Base-by-base conservation (phyloP, 1,284 basidiomycete species). In the Chondrostereum purpureum region DNA sequence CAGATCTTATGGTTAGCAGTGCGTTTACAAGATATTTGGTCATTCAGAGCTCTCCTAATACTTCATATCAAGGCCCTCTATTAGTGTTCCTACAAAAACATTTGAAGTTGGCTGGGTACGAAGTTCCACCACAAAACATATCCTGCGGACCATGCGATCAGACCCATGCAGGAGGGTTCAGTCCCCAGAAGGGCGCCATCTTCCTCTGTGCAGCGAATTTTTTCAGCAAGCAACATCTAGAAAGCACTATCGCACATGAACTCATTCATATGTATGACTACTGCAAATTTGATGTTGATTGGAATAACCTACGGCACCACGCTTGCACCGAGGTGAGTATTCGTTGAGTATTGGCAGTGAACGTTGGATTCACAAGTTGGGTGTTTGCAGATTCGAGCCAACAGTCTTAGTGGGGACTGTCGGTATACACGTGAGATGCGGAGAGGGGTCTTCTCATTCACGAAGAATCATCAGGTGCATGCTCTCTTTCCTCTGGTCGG, bases 241-340 rank as follows among this genome's bases (percentile, higher is more conserved):
- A 98, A 64, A 82, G 92, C 60, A 96, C 93, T 12, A 69, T 98
- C 22, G 78, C 90, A 13, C 95, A 99, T 58, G 95, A 99, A 60
- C 80, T 98, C 47, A 70, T 98, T n/a, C 95, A 98, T 64, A 85
- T 93, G 74, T 98, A 88, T 60, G 95, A 98, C 61, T 89, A 96
- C 54, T 90, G 89, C 63, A 83, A 85, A 60, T 98, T 98, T 70
- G 84, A 92, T 48, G 88, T 96, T 1, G 84, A 96, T 63, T 97
- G 92, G 92, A 67, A 62, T 43, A 88, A 98, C 63, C 64, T 98
- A 44, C 69, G 92, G 44, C 93, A 97, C 68, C 92, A 95, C 62
- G 95, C 95, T 0, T 98, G 94, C 62, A 90, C 84, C 57, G 94
- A 98, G 78, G 92, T 94, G 59, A 57, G 79, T 67, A 18, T 37